These are phyloP conservation scores for Colletotrichum camelliae DNA, from an alignment of 2,329 filamentous ascomycete genomes.

Conservation along the genomic window DNA sequence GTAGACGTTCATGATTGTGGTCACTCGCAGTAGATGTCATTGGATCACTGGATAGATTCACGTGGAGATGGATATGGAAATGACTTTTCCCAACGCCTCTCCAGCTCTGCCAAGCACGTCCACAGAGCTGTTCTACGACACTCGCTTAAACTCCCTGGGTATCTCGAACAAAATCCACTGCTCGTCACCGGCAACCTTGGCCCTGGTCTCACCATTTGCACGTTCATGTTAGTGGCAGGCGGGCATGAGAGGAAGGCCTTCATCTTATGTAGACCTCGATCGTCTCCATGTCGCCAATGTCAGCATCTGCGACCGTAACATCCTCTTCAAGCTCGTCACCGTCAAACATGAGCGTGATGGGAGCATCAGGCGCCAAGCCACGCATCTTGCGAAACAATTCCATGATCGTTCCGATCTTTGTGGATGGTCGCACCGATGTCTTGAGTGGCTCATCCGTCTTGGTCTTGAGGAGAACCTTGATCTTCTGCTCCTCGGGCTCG, in stretches of 20 bases:
- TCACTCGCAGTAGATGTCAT: not conserved
- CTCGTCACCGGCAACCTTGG: not conserved
- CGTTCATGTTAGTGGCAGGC: not conserved
- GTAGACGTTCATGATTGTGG: not conserved
- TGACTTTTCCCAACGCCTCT: not conserved
- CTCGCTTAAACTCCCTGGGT: slow-evolving; percentile 14
- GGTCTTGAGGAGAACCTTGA: slow-evolving; percentile 61
- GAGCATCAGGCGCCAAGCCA: slow-evolving; percentile 53
- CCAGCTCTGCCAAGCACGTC: not conserved
- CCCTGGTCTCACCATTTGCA: not conserved
- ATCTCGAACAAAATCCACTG: slow-evolving; percentile 11
- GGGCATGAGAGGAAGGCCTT: not conserved
- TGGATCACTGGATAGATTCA: not conserved
- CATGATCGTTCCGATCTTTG: slow-evolving; percentile 66
- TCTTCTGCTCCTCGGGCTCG: slow-evolving; percentile 36
- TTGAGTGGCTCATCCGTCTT: slow-evolving; percentile 55
- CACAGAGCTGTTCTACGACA: not conserved
- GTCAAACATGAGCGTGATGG: slow-evolving; percentile 73
- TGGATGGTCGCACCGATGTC: slow-evolving; percentile 58
- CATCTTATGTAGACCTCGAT: slow-evolving; percentile 73
- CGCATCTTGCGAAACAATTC: slow-evolving; percentile 64
- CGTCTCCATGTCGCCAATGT: slow-evolving; percentile 76
- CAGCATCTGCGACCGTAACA: slow-evolving; percentile 66
- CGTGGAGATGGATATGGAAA: not conserved
- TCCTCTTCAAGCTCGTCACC: slow-evolving; percentile 72